Percentiles rank a stretch among this genome's conserved stretches.
Conservation (phyloP, 2,329 filamentous ascomycete species). For the Pestalotiopsis sp. region DNA sequence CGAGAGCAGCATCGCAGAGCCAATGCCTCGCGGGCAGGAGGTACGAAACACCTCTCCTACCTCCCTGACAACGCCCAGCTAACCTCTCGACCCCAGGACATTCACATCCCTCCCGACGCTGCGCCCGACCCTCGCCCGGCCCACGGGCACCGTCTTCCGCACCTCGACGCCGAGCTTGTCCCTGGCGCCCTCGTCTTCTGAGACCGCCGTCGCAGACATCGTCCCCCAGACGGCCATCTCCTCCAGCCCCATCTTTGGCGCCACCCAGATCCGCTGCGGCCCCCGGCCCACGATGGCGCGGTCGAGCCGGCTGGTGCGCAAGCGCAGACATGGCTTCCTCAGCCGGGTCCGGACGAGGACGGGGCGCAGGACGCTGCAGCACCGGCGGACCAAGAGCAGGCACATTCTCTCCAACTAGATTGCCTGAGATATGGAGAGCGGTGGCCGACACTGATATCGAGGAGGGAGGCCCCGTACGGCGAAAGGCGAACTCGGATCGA, state of each 20-base stretch:
- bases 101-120: slow-evolving; percentile 54
- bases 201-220: slow-evolving; percentile 18
- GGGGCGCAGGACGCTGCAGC: slow-evolving; percentile 54
- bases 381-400: slow-evolving; percentile 57
- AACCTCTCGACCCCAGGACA: slow-evolving; percentile 33
- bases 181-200: slow-evolving; percentile 20
- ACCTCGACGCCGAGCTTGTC: slow-evolving; percentile 27
- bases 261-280: slow-evolving; percentile 57
- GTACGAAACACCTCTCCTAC: not conserved
- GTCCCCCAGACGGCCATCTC: slow-evolving; percentile 50
- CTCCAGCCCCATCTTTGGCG: slow-evolving; percentile 53
- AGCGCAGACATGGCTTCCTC: slow-evolving; percentile 62
- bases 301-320: slow-evolving; percentile 58
- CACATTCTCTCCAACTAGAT: slow-evolving; percentile 41
- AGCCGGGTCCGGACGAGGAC: slow-evolving; percentile 51
- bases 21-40: slow-evolving; percentile 5
- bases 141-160: slow-evolving; percentile 10
- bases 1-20: not conserved
- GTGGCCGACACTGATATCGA: not conserved
- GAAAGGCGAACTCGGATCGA: not conserved
- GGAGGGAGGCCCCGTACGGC: too few species aligned
- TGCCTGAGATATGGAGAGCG: not conserved
- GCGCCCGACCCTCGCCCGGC: slow-evolving; percentile 33
- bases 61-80: not conserved
- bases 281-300: slow-evolving; percentile 61